A percentile compares a stretch with the other conserved stretches of the same genome.
Conservation (phyloP, 139 green algal species). For the Chlorella sp. region DNA sequence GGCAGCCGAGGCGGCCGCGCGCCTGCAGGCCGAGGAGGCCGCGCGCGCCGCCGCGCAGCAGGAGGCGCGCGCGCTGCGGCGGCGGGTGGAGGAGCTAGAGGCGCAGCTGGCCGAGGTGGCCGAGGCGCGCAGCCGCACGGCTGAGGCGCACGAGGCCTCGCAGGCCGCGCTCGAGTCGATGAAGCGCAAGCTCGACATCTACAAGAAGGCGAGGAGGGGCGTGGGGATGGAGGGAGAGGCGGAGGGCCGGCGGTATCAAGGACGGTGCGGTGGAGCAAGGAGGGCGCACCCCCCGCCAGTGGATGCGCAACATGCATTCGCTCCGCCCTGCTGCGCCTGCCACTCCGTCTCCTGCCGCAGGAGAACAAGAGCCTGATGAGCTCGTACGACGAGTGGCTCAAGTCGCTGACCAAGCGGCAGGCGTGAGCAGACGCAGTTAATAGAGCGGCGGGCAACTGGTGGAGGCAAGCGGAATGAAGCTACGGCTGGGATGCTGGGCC, state of each 20-base stretch:
- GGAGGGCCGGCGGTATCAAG: too few species aligned
- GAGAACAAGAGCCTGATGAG: slow-evolving; percentile 41
- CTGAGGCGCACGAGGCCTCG: slow-evolving; percentile 1
- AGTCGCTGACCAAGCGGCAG: slow-evolving; percentile 25
- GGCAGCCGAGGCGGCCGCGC: slow-evolving; percentile 14
- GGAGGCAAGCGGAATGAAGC: too few species aligned
- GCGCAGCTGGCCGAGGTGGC: slow-evolving; percentile 4
- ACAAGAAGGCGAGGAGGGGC: too few species aligned
- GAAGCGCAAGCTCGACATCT: slow-evolving; percentile 33
- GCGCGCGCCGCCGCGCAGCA: slow-evolving; percentile 35
- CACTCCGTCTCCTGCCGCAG: too few species aligned
- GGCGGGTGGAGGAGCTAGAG: slow-evolving; percentile 35
- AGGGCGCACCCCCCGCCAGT: too few species aligned
- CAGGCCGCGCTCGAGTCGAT: slow-evolving; percentile 33
- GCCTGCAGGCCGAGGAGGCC: slow-evolving; percentile 32
- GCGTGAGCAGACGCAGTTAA: too few species aligned
- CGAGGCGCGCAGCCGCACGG: neutral
- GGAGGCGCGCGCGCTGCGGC: slow-evolving; percentile 18
- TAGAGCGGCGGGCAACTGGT: too few species aligned
- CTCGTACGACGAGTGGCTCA: slow-evolving; percentile 43
- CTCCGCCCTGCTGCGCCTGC: too few species aligned
- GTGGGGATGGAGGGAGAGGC: too few species aligned
- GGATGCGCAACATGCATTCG: too few species aligned
- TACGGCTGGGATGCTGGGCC: too few species aligned
- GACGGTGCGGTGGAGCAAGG: too few species aligned